Evolutionary conservation across 2,329 filamentous ascomycete genomes (phyloP), one percentile per base, ranked within the genome.

Genomic region (Bipolaris oryzae): DNA sequence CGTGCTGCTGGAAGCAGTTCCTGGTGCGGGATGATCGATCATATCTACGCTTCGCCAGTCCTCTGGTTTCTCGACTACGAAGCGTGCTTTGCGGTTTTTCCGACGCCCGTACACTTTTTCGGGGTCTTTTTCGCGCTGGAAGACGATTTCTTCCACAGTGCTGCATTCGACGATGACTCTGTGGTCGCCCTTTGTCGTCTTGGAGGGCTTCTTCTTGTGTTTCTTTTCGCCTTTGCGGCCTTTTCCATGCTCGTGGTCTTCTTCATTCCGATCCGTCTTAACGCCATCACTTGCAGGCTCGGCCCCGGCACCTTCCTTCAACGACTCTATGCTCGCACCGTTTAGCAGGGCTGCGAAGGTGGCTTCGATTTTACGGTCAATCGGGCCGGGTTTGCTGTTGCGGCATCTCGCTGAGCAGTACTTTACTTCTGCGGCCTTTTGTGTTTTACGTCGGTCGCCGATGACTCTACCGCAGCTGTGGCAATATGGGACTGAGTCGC

Each of bases 351-450:
- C 71, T 1, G 80, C 76, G 51, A 86, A 84, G 0, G 77, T 76
- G 7, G 68, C 71, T 68, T 87, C 84, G 41, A 87, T 84, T 53
- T 80, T 79, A 2, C 78, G 76, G 62, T 86, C 85, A 13, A 80
- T 58, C 7, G 75, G 75, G 0, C 79, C 77, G 0, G 81, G 82
- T 64, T 85, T 86, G 35, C 78, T 77, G 33, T 76, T 77, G 18
- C 83, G 77, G 61, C 85, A 87, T 35, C 81, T 75, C 43, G 80
- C 75, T 0, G 84, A 87, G 73, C 85, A 87, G 74, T 86, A 87
- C 59, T 85, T 86, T 31, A 79, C 70, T 39, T 72, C 64, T 23
- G 71, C 63, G n/a, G 71, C 66, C 5, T 71, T 59, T 16, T 71
- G 63, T 2, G 64, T 66, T 44, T 77, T 77, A 20, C 73, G 72